Evolutionary conservation across 1,284 basidiomycete species (phyloP), one percentile per base, ranked within the genome.

Genomic region (Rugiboletus extremiorientalis): DNA sequence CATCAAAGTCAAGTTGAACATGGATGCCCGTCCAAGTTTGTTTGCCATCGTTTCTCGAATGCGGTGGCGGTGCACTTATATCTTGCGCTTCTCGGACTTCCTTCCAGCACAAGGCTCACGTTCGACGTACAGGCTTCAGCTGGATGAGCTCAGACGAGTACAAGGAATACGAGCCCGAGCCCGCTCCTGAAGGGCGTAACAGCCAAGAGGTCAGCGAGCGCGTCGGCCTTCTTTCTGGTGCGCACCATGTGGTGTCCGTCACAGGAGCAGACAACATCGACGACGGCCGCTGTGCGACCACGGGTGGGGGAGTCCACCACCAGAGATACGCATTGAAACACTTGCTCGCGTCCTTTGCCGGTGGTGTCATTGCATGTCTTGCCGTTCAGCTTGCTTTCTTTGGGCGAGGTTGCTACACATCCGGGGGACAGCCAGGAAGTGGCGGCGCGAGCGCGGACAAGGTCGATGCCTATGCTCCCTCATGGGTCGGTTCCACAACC

Each of bases 401-500:
- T 12, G 66, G 68, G 12, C 23, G 45, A 7, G 41, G 41, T 15
- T 72, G 60, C 42, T 60, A 53, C 38, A 50, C 54, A 22, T 30
- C 22, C 15, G 40, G 25, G 8, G 50, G 4, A 15, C 34, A 42
- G 51, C 27, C 31, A 15, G 56, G 36, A 42, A 42, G 41, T 16
- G 42, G 25, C 3, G 44, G 16, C 1, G 9, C 25, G 1, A 37
- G 45, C 7, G 12, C 41, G 8, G 59, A 65, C 25, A 47, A 50
- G 18, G 58, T 59, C 12, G 43, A 60, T 23, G 56, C 45, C 20
- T 67, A 68, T 33, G 87, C 84, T 2, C 76, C 84, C 10, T 83
- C 86, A 4, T 82, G 83, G 64, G 86, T 83, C 28, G 88, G 89
- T n/a, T 89, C 87, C 1, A 87, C 87, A 4, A 77, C 82, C 60